Evolutionary conservation across 345 rosid genomes (phyloP), one percentile per base, ranked within the genome.

Genomic region (Xanthoceras sorbifolium): DNA sequence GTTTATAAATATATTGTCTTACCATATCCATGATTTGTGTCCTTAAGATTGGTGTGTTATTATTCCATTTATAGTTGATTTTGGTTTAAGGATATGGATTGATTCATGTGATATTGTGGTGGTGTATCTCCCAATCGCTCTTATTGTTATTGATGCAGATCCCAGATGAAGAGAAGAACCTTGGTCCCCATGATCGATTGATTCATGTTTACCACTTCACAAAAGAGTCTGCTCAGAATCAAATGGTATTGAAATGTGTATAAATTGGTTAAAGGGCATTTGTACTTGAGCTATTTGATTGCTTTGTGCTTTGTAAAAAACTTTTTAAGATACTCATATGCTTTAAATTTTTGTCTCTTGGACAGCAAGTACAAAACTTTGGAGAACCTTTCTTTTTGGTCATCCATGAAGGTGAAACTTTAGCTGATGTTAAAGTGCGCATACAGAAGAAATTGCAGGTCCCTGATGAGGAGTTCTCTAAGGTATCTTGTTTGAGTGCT

Each of bases 331-430:
- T 64, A 26, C 22, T 70, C 28, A 32, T n/a, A 61, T 63, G 25
- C 59, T 0, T 50, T 66, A 50, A 20, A 69, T 64, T 60, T 77
- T 60, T 77, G 52, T 62, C 62, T 68, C 76, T 72, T 55, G 20
- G 77, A 80, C 87, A 96, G 95, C 97, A 96, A 85, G 89, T 96
- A 44, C 97, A 93, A 69, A 92, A 93, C 79, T 96, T 96, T 63
- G 99, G 99, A 3, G 99, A 96, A 75, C 99, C 99, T 14, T 96
- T 96, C 85, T 91, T 96, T 85, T 80, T 93, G 85, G 97, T 92
- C 44, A 91, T 96, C 82, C 97, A 82, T 75, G 99, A 93, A 78
- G 95, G 92, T 74, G 99, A 96, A 84, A 93, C 91, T 31, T 82
- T 96, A 73, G 88, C 90, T 81, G 97, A 91, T 77, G 87, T 90